Conservation (phyloP, 306 rosid species). For the Notholithocarpus densiflorus region DNA sequence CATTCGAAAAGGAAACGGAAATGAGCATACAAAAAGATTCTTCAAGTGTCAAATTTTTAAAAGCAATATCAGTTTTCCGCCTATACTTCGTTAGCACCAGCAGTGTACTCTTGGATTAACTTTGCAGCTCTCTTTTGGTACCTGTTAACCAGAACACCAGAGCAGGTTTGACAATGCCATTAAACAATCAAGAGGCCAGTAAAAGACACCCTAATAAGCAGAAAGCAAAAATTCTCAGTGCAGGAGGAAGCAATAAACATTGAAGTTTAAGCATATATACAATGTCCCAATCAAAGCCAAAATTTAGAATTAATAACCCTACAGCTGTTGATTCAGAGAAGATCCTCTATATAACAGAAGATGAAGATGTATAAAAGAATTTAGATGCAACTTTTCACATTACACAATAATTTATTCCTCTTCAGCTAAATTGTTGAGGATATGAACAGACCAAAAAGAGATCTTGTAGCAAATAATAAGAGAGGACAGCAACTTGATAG, state of each 20-base stretch:
- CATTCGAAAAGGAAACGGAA: slow-evolving; percentile 2
- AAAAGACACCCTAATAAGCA: background rate
- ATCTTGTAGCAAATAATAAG: background rate
- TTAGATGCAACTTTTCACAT: background rate
- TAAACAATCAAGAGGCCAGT: slow-evolving; percentile 19
- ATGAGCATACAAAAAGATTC: slow-evolving; percentile 7
- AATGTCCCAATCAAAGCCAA: background rate
- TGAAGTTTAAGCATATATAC: slow-evolving; percentile 1
- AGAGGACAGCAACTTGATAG: background rate
- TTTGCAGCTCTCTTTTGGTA: slow-evolving; percentile 60
- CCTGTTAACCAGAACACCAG: slow-evolving; percentile 28
- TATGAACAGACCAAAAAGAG: background rate
- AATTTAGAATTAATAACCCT: background rate
- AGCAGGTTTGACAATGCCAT: slow-evolving; percentile 16
- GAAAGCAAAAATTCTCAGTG: background rate
- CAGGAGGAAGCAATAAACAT: slow-evolving; percentile 5
- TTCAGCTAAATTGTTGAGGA: slow-evolving; percentile 2
- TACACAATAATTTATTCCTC: background rate
- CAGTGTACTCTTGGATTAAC: slow-evolving; percentile 66
- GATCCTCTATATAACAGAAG: slow-evolving; percentile 6
- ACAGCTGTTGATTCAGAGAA: background rate
- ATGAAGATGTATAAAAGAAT: background rate
- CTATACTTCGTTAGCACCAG: slow-evolving; percentile 67
- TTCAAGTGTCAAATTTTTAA: slow-evolving; percentile 1
- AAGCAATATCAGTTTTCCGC: slow-evolving; percentile 17